Base-by-base conservation (phyloP, 768 basidiomycete genomes). In the Ramaria rubella region DNA sequence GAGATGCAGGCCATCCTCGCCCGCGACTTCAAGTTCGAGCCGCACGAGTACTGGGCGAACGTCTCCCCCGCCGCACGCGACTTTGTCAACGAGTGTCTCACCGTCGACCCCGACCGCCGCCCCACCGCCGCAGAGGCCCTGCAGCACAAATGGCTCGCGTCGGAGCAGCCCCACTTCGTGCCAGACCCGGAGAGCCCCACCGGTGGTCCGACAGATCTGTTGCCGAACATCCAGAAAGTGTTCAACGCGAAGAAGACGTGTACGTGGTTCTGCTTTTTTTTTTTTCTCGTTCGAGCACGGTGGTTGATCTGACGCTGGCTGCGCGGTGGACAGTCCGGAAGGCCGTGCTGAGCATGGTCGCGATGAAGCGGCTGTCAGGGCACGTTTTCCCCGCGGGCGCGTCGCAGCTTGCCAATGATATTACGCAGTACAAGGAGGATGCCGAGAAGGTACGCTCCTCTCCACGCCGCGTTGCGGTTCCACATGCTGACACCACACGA, bases 1-100 rank as follows among this genome's bases (percentile, higher is more conserved):
- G 95, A 98, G 73, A 94, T 94, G 86, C 85, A 95, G 65, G 95
- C 95, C 31, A 97, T 98, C 75, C 84, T 94, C 49, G 81, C 81
- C 0, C 94, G 92, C 6, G 90, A 96, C 72, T 97, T 92, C 74
- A 86, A 86, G 67, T 98, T 97, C 66, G 85, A 86, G 77, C 87
- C 87, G 21, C 78, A 75, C 67, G 90, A 90, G 64, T 93, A 93
- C 69, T 94, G 93, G 91, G 77, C 68, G 40, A 87, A 86, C 63
- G 90, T 94, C n/a, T 86, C 87, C 1, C 76, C 81, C 52, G 80
- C 87, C 4, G 95, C 93, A 1, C 85, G 85, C 57, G 80, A 84
- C 62, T 99, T 99, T 68, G 87, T 99, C 53, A 66, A 70, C 8
- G 70, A 75, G 42, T 97, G 95, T 67, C 76, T 99, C 62, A 95